phyloP scores from a whole-genome alignment of 106 monocot species.

The Dendrobium huoshanense region DNA sequence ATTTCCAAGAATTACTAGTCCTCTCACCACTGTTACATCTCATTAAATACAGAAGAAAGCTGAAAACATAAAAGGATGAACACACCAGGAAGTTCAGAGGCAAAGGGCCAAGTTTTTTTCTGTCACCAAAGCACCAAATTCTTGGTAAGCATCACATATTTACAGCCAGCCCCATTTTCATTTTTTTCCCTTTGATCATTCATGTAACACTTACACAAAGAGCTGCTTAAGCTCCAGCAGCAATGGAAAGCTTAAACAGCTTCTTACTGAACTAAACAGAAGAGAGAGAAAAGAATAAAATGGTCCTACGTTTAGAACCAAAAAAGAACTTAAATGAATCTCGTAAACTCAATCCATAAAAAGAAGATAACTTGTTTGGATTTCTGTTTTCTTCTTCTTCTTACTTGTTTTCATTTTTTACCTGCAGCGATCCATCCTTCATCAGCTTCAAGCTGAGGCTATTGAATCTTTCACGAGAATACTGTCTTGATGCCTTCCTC shows the following conservation, averaged over 20 bases:
- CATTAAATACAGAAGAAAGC: background rate
- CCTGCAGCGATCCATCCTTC: slow-evolving; percentile 44
- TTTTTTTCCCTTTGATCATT: background rate
- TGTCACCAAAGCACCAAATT: background rate
- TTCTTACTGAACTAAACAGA: background rate
- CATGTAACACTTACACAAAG: background rate
- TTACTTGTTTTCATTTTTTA: slow-evolving; percentile 13
- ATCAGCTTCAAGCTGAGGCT: slow-evolving; percentile 48
- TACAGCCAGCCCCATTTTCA: background rate
- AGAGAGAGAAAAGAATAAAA: slow-evolving; percentile 14
- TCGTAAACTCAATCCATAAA: background rate
- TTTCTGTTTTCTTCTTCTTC: too few relatives aligned
- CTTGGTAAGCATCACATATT: slow-evolving; percentile 2
- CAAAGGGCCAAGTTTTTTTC: background rate
- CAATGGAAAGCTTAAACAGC: background rate
- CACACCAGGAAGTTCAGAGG: background rate
- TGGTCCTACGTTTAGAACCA: background rate
- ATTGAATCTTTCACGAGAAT: slow-evolving; percentile 44
- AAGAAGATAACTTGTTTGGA: background rate
- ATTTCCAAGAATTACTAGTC: too few relatives aligned
- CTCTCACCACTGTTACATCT: too few relatives aligned
- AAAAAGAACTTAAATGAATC: slow-evolving; percentile 10
- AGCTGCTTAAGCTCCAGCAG: background rate
- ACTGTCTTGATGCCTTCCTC: slow-evolving; percentile 63
- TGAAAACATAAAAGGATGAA: background rate